These are phyloP conservation scores for Colletotrichum lindemuthianum DNA, from an alignment of 2,329 filamentous ascomycete genomes.

Conservation along the genomic window DNA sequence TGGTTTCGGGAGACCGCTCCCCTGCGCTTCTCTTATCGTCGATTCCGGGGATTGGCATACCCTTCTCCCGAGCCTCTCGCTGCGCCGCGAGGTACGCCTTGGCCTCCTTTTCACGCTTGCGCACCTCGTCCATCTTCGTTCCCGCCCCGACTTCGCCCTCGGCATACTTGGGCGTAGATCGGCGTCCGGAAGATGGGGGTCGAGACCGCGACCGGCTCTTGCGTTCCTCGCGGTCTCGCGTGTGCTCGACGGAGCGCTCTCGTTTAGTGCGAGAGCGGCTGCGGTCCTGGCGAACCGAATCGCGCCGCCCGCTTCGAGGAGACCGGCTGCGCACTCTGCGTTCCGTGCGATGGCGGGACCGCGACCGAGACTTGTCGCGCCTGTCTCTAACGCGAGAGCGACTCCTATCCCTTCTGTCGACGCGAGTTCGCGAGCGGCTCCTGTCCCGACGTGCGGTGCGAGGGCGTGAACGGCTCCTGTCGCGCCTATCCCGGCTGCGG, in stretches of 20 bases:
- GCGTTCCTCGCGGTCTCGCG: conserved; percentile 43
- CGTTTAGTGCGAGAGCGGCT: conserved; percentile 35
- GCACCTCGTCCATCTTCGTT: conserved; percentile 69
- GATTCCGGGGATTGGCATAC: conserved; percentile 66
- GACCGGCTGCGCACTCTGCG: conserved; percentile 46
- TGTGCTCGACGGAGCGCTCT: conserved; percentile 39
- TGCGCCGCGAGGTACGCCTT: conserved; percentile 72
- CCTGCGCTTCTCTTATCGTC: conserved; percentile 60
- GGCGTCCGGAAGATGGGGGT: conserved; percentile 41
- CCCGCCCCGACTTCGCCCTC: conserved; percentile 61
- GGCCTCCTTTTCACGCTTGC: conserved; percentile 70
- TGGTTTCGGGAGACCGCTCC: conserved; percentile 52
- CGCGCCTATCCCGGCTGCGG: conserved; percentile 50
- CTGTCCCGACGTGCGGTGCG: conserved; percentile 37
- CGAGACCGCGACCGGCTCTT: conserved; percentile 58
- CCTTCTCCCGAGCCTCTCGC: conserved; percentile 68
- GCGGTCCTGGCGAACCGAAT: conserved; percentile 36
- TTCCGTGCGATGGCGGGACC: conserved; percentile 22
- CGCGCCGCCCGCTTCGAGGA: conserved; percentile 32
- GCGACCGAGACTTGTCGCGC: conserved; percentile 31
- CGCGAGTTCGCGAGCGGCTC: conserved; percentile 43
- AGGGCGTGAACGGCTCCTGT: conserved; percentile 45
- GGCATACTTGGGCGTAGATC: conserved; percentile 30
- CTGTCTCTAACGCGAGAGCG: conserved; percentile 42
- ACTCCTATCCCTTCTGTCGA: conserved; percentile 42